phyloP scores from a whole-genome alignment of 2,329 filamentous ascomycete species.

The Ophiostoma angusticollis region DNA sequence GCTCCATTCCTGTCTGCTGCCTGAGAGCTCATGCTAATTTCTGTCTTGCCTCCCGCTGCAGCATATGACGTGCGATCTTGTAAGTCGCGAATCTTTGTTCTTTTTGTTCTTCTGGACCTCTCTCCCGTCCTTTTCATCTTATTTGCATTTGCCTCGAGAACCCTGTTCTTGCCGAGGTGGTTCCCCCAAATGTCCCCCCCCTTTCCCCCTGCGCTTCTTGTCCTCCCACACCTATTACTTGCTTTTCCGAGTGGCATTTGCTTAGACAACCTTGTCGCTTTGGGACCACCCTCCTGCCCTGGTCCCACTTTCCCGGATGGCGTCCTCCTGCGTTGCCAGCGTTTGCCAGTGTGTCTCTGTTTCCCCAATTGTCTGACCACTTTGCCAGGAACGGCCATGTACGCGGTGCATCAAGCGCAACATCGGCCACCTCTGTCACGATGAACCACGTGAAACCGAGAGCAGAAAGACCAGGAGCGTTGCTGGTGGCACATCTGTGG shows the following conservation, averaged over 20 bases:
- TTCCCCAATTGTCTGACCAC: conserved; percentile 4
- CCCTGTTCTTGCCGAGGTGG: background rate
- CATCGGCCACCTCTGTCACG: conserved; percentile 96
- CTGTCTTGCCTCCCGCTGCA: conserved; percentile 27
- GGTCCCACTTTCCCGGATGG: too few relatives aligned
- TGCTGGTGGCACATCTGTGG: conserved; percentile 38
- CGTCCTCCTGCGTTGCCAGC: too few relatives aligned
- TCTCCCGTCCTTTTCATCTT: conserved; percentile 4
- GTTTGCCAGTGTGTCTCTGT: too few relatives aligned
- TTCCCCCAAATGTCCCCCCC: background rate
- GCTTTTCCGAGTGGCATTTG: background rate
- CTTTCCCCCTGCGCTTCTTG: conserved; percentile 4
- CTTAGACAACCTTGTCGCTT: conserved; percentile 18
- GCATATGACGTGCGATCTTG: conserved; percentile 90
- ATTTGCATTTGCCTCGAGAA: conserved; percentile 3
- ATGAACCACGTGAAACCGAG: conserved; percentile 79
- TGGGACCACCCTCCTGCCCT: too few relatives aligned
- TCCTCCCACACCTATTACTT: conserved; percentile 10
- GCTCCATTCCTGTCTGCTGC: too few relatives aligned
- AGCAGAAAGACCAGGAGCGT: conserved; percentile 67
- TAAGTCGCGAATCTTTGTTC: conserved; percentile 38
- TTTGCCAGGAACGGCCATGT: conserved; percentile 75
- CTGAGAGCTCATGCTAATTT: conserved; percentile 5
- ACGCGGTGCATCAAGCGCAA: conserved; percentile 96
- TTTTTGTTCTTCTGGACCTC: background rate